These are phyloP conservation scores for Penicilliopsis zonata DNA, from an alignment of 495 filamentous ascomycete species.

Conservation along the genomic window DNA sequence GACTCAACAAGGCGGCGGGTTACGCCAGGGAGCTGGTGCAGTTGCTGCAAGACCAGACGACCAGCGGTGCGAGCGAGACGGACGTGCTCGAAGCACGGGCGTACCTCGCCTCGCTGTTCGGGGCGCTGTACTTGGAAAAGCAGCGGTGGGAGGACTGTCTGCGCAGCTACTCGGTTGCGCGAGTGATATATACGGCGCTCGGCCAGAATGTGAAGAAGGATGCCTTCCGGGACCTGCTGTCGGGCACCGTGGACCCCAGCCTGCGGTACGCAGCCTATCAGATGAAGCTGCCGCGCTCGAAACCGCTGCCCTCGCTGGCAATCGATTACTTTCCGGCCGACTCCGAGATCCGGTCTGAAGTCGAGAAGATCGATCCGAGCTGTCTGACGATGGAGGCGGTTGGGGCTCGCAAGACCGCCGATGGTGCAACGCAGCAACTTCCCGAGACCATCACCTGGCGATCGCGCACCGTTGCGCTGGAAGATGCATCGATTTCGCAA, in stretches of 20 bases:
- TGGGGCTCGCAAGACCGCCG: conserved; percentile 40
- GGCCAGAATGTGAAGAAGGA: conserved; percentile 52
- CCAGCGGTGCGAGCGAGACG: conserved; percentile 50
- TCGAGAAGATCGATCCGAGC: conserved; percentile 63
- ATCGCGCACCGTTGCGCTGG: conserved; percentile 71
- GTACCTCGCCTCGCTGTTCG: conserved; percentile 63
- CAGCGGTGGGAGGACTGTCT: conserved; percentile 75
- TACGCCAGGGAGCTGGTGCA: conserved; percentile 56
- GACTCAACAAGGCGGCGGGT: conserved; percentile 65
- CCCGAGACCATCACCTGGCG: conserved; percentile 82
- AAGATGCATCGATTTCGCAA: conserved; percentile 83
- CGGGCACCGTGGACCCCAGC: conserved; percentile 81
- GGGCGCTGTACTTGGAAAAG: conserved; percentile 72
- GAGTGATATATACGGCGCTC: conserved; percentile 73
- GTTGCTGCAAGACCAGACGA: conserved; percentile 44
- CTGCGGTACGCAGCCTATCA: conserved; percentile 93
- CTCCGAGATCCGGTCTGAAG: conserved; percentile 44
- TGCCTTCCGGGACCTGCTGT: conserved; percentile 72
- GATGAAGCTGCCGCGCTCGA: conserved; percentile 68
- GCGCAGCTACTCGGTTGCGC: conserved; percentile 57
- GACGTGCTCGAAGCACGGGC: conserved; percentile 81
- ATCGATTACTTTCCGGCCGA: conserved; percentile 60
- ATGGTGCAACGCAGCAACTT: conserved; percentile 41
- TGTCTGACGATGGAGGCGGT: conserved; percentile 51
- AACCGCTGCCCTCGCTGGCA: conserved; percentile 66